Percentiles rank a stretch among this genome's conserved stretches.
phyloP scores from a whole-genome alignment of 148 eudicot genomes.

The Silene conica region DNA sequence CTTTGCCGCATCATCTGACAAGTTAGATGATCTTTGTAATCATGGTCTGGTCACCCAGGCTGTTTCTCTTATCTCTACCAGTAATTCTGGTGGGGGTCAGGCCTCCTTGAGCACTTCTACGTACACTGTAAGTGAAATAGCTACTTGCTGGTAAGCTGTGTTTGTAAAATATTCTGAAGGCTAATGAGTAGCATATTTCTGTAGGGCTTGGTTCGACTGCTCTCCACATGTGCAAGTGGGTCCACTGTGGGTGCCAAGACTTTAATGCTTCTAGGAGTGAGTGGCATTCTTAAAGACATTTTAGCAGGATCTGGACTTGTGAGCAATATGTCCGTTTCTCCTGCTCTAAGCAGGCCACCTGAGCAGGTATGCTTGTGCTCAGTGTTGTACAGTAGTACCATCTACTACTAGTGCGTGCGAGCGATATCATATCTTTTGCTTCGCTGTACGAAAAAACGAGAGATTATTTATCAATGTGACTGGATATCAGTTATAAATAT shows the following conservation, averaged over 20 bases:
- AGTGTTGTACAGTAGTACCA: neutral
- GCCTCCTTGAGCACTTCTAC: slow-evolving; percentile 87
- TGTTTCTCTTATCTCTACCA: slow-evolving; percentile 70
- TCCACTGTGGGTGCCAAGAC: slow-evolving; percentile 90
- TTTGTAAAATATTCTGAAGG: neutral
- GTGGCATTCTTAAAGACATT: slow-evolving; percentile 89
- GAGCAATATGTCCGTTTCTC: slow-evolving; percentile 71
- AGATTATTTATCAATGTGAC: neutral
- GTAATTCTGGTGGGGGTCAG: slow-evolving; percentile 93
- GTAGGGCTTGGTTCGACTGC: slow-evolving; percentile 91
- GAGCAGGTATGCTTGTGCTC: slow-evolving; percentile 67
- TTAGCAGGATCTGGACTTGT: slow-evolving; percentile 82
- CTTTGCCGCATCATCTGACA: slow-evolving; percentile 72
- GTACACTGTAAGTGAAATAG: slow-evolving; percentile 53
- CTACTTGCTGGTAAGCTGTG: neutral
- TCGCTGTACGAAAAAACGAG: neutral
- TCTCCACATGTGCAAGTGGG: slow-evolving; percentile 95
- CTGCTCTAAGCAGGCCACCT: slow-evolving; percentile 89
- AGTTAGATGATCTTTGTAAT: slow-evolving; percentile 83
- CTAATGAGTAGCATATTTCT: slow-evolving; percentile 14
- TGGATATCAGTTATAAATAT: neutral
- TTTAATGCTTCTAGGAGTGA: slow-evolving; percentile 75
- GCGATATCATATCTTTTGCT: neutral
- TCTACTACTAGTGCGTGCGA: neutral
- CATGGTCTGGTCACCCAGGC: slow-evolving; percentile 93